These are phyloP conservation scores for Cyberlindnera misumaiensis DNA, from an alignment of 805 yeast species.

Conservation along the genomic window DNA sequence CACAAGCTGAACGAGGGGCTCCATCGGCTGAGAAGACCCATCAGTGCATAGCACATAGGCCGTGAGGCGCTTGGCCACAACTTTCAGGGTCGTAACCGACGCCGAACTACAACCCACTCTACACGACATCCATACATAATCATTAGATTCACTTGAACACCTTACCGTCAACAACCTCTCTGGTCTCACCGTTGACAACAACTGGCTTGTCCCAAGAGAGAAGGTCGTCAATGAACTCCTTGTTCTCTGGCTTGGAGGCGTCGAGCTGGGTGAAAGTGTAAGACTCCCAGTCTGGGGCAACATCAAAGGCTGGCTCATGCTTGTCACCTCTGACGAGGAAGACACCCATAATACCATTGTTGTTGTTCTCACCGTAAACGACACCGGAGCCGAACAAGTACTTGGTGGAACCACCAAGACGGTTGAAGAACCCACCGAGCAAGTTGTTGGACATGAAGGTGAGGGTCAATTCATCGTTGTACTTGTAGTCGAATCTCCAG, in stretches of 20 bases:
- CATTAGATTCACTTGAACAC: slow-evolving; percentile 67
- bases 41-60: too few relatives aligned
- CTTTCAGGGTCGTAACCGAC: too few relatives aligned
- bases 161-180: slow-evolving; percentile 95
- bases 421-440: slow-evolving; percentile 96
- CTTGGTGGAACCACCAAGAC: slow-evolving; percentile 87
- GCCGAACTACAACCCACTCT: too few relatives aligned
- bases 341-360: slow-evolving; percentile 95
- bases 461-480: slow-evolving; percentile 94
- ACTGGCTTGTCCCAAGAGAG: slow-evolving; percentile 99
- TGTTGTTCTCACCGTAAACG: slow-evolving; percentile 97
- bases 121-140: neutral
- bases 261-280: slow-evolving; percentile 81
- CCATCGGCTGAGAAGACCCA: too few relatives aligned
- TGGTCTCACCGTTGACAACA: slow-evolving; percentile 65
- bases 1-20: too few relatives aligned
- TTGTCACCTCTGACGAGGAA: slow-evolving; percentile 96
- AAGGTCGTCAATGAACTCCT: slow-evolving; percentile 78
- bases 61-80: too few relatives aligned
- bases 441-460: slow-evolving; percentile 98
- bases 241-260: slow-evolving; percentile 66
- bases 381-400: slow-evolving; percentile 90
- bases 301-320: slow-evolving; percentile 83
- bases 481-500: slow-evolving; percentile 93
- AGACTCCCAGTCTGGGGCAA: slow-evolving; percentile 99